Evolutionary conservation across 768 basidiomycete species (phyloP).

Genomic region (Tylopilus sp.): DNA sequence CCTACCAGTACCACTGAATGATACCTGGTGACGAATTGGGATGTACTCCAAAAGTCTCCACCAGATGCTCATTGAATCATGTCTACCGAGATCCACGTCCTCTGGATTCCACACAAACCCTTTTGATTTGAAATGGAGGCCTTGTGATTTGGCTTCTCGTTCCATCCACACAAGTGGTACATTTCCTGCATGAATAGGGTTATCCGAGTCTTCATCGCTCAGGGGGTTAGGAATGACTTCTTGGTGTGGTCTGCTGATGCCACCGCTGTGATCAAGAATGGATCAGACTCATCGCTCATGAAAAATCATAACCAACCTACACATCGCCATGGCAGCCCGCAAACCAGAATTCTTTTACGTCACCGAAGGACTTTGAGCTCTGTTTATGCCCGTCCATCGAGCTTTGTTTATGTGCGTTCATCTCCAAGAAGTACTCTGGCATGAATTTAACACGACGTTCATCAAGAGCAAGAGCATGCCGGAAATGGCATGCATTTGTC

Average conservation of each 20-base stretch:
- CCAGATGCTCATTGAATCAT: background rate
- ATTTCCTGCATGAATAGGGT: slow-evolving; percentile 2
- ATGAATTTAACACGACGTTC: slow-evolving; percentile 14
- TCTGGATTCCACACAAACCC: background rate
- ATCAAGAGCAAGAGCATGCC: slow-evolving; percentile 14
- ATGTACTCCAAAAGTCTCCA: background rate
- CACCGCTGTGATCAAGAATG: background rate
- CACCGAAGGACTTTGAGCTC: background rate
- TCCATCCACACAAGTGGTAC: slow-evolving; percentile 10
- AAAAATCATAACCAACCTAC: background rate
- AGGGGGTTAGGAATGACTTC: no score
- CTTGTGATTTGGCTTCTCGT: slow-evolving; percentile 4
- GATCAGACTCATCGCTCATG: background rate
- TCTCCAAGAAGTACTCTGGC: slow-evolving; percentile 11
- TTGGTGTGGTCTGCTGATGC: background rate
- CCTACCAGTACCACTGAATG: slow-evolving; percentile 9
- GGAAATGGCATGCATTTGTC: slow-evolving; percentile 10
- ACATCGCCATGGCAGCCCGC: slow-evolving; percentile 8
- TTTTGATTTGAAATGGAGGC: background rate
- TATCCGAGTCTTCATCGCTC: background rate
- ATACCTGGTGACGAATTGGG: slow-evolving; percentile 5
- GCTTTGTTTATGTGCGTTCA: slow-evolving; percentile 1
- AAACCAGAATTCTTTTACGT: slow-evolving; percentile 15
- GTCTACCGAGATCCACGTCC: slow-evolving; percentile 5
- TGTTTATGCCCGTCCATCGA: no score